Evolutionary conservation across 129 eudicot genomes (phyloP).

Genomic region (Flaveria bidentis): DNA sequence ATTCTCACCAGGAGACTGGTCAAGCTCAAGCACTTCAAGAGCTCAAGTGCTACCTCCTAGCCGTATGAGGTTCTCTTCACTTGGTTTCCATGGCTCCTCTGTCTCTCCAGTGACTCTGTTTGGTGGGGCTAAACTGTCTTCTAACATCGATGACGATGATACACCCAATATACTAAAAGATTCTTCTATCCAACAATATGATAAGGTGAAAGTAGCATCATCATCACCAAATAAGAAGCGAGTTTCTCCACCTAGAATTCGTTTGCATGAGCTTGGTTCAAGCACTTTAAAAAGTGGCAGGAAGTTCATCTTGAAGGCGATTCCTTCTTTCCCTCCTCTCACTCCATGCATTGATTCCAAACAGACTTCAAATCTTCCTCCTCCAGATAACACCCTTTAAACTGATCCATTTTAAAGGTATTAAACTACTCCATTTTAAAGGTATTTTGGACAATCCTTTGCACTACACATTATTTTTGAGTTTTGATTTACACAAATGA

Average conservation of each 20-base stretch:
- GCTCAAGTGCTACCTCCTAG: slow-evolving; percentile 33
- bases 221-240: slow-evolving; percentile 85
- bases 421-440: slow-evolving; percentile 25
- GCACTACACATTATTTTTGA: neutral
- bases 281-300: slow-evolving; percentile 61
- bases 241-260: slow-evolving; percentile 72
- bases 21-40: slow-evolving; percentile 33
- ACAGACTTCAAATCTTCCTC: slow-evolving; percentile 28
- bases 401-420: slow-evolving; percentile 31
- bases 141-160: slow-evolving; percentile 44
- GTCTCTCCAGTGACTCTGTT: slow-evolving; percentile 41
- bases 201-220: slow-evolving; percentile 45
- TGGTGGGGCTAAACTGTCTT: slow-evolving; percentile 35
- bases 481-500: neutral
- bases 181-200: slow-evolving; percentile 28
- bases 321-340: slow-evolving; percentile 64
- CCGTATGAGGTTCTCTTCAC: slow-evolving; percentile 30
- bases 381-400: slow-evolving; percentile 21
- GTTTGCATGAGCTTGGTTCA: slow-evolving; percentile 43
- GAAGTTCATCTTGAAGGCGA: slow-evolving; percentile 62
- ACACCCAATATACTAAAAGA: slow-evolving; percentile 72
- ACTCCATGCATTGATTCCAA: slow-evolving; percentile 57
- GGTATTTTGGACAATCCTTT: slow-evolving; percentile 20
- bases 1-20: slow-evolving; percentile 37
- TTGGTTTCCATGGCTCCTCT: slow-evolving; percentile 49